Evolutionary conservation across 2,329 filamentous ascomycete genomes (phyloP), one percentile per base, ranked within the genome.

Genomic region (Colletotrichum sp.): DNA sequence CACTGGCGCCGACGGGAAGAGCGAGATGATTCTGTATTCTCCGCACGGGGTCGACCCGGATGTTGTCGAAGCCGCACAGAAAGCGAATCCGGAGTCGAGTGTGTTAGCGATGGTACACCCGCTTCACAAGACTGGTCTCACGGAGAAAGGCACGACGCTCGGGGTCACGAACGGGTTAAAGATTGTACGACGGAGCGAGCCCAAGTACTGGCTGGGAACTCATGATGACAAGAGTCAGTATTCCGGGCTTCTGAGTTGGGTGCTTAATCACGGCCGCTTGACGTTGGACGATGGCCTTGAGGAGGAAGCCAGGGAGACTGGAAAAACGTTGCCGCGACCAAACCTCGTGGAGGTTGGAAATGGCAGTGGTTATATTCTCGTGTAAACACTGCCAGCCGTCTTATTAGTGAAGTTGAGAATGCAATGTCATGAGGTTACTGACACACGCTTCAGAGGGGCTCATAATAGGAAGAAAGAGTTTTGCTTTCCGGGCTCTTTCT

Each of bases 151-250:
- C 21, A 58, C 61, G 5, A 36, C 43, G 2, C 47, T 63, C 24
- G 68, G 68, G 3, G 68, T 70, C 1, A 47, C 8, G 5, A 63
- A 63, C 16, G 68, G 68, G 6, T 13, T 70, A 34, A 63, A 54
- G 18, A 24, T 70, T 21, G 59, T 51, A 15, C 36, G 62, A 51
- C 33, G 12, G 11, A 58, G 33, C 15, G 51, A 38, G 61, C 15
- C 54, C 4, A 57, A 43, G 59, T 70, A 70, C 15, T 70, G 68
- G 68, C 11, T 63, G 6, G 51, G 68, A n/a, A 70, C 68, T n/a
- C 61, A 70, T 16, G 68, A 70, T 9, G 47, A 63, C 8, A 63
- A 58, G 31, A 54, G 57, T 6, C n/a, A n/a, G 12, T 70, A 66
- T 21, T 38, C 59, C 9, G 68, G 68, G 29, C 18, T 70, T 18